These are phyloP conservation scores for Gamarada debralockiae DNA, from an alignment of 495 filamentous ascomycete genomes.

Conservation along the genomic window DNA sequence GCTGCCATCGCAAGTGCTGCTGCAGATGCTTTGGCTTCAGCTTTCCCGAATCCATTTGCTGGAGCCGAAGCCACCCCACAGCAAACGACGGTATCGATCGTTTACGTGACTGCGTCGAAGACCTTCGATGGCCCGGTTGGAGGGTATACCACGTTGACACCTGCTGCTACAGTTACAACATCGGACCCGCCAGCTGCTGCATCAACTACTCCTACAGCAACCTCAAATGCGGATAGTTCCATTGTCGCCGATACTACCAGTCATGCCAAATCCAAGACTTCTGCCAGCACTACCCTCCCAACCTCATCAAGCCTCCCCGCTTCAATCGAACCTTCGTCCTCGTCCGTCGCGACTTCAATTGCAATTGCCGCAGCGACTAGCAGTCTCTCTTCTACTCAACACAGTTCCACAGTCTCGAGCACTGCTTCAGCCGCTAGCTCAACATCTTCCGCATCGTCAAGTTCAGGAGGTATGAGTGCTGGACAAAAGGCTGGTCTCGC, in stretches of 20 bases:
- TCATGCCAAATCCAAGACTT: no score
- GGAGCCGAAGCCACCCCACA: neutral
- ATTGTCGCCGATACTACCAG: neutral
- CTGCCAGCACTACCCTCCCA: no score
- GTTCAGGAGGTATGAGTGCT: slow-evolving; percentile 46
- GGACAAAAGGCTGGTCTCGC: slow-evolving; percentile 81
- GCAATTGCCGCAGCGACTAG: slow-evolving; percentile 14
- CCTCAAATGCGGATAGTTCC: no score
- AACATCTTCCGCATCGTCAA: slow-evolving; percentile 25
- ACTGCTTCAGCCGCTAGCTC: slow-evolving; percentile 23
- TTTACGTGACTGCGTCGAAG: slow-evolving; percentile 50
- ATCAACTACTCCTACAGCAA: slow-evolving; percentile 4
- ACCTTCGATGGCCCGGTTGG: slow-evolving; percentile 54
- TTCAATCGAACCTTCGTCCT: slow-evolving; percentile 5
- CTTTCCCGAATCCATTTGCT: neutral
- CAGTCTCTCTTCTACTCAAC: neutral
- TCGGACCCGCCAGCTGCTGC: neutral
- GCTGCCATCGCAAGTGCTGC: neutral
- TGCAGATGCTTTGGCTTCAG: neutral
- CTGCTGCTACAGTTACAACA: neutral
- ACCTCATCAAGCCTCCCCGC: slow-evolving; percentile 19
- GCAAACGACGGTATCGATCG: slow-evolving; percentile 40
- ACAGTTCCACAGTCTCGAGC: slow-evolving; percentile 11
- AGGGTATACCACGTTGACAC: slow-evolving; percentile 47
- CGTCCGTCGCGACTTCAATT: neutral